Base-by-base conservation (phyloP, 164 flowering plant genomes). In the Cinnamomum chago region DNA sequence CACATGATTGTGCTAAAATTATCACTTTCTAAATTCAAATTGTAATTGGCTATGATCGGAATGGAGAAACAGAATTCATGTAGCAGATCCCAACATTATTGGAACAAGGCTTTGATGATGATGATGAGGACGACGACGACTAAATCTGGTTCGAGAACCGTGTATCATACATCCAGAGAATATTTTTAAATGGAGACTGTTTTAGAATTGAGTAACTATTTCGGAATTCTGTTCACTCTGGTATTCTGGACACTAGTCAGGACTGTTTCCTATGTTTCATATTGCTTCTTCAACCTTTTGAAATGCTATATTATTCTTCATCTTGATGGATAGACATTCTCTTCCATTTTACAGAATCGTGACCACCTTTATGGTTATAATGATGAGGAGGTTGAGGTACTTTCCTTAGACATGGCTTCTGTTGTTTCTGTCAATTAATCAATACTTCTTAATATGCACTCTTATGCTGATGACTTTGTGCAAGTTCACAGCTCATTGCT, bases 301-400 rank as follows among this genome's bases (percentile, higher is more conserved):
- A 24, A 12, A 13, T 35, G 33, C 12, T 55, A 14, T 11, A 55
- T 14, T 55, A 6, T 55, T 14, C 60, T 55, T 5, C n/a, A 55
- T 52, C 25, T 18, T 71, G 20, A 17, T 25, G 35, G 35, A 50
- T 7, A 75, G 62, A 67, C 22, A 35, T 17, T 62, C 13, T 74
- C 27, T 68, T 50, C 30, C 60, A n/a, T 74, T 7, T 65, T 76
- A n/a, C 81, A 91, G 93, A 84, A 88, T 78, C 85, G 90, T 51
- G 81, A 82, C 68, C 85, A 85, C 74, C 92, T 91, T 72, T 82
- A 78, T 73, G 91, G 92, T 47, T 90, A 86, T 73, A 76, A 67
- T 74, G 33, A 69, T 70, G 86, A 85, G 78, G 96, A 91, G 84
- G 80, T 85, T 73, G 81, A 88, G 88, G 96, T 90, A 82, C 27